phyloP scores from a whole-genome alignment of 164 flowering plant genomes.

The Houttuynia cordata region DNA sequence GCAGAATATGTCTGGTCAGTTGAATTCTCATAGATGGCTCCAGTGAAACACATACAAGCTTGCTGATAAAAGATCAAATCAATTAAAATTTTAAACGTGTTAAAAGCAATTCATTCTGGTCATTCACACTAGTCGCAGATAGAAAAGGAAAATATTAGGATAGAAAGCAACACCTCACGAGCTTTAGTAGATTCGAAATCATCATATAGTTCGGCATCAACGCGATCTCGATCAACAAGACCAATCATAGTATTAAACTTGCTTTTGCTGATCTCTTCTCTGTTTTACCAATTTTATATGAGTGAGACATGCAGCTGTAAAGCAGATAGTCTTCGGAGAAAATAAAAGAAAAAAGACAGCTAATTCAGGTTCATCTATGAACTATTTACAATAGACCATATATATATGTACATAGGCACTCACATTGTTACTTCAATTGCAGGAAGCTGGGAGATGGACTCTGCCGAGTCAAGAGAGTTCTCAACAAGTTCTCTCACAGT shows the following conservation, averaged over 20 bases:
- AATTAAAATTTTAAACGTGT: too few relatives aligned
- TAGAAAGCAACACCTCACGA: conserved; percentile 57
- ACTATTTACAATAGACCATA: not conserved
- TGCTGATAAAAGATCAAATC: too few relatives aligned
- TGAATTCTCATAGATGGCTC: too few relatives aligned
- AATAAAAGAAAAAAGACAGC: too few relatives aligned
- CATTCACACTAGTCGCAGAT: too few relatives aligned
- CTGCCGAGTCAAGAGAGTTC: conserved; percentile 92
- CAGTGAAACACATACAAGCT: too few relatives aligned
- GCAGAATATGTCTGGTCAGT: too few relatives aligned
- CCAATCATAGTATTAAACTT: conserved; percentile 96
- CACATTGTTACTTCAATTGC: conserved; percentile 81
- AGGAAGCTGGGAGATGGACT: conserved; percentile 91
- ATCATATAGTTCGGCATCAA: conserved; percentile 83
- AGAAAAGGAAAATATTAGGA: not conserved
- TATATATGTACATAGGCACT: conserved; percentile 9
- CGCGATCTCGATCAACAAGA: conserved; percentile 75
- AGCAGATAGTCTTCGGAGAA: too few relatives aligned
- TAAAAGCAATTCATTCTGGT: too few relatives aligned
- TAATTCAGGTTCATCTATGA: not conserved
- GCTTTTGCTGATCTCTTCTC: conserved; percentile 84
- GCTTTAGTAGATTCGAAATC: conserved; percentile 89
- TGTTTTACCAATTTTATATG: conserved; percentile 12
- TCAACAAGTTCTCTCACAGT: conserved; percentile 97
- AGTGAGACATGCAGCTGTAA: not conserved